These are phyloP conservation scores for Sphaerobolus stellatus DNA, from an alignment of 1,284 basidiomycete genomes.

Conservation along the genomic window DNA sequence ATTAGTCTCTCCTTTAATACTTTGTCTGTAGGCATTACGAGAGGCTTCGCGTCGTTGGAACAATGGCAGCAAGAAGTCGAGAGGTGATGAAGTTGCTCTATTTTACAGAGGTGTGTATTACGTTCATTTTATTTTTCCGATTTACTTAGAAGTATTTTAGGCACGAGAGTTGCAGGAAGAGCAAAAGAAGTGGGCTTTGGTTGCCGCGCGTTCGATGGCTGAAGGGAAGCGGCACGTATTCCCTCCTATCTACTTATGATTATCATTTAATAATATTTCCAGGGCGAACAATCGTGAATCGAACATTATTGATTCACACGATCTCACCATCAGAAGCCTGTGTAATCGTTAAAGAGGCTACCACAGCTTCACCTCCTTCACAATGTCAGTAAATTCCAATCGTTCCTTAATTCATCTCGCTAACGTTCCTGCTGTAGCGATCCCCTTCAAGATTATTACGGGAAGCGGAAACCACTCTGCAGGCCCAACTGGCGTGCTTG, in stretches of 20 bases:
- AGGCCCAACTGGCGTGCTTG: conserved; percentile 62
- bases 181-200: conserved; percentile 53
- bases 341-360: conserved; percentile 59
- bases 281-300: conserved; percentile 41
- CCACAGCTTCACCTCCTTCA: conserved; percentile 44
- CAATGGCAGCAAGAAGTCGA: conserved; percentile 50
- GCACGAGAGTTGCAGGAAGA: conserved; percentile 62
- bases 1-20: background rate
- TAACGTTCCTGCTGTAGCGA: conserved; percentile 35
- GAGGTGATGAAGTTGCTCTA: conserved; percentile 66
- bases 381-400: too few relatives aligned
- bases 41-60: conserved; percentile 70
- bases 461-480: conserved; percentile 70
- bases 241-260: background rate
- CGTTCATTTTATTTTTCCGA: conserved; percentile 17
- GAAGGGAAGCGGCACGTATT: conserved; percentile 52
- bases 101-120: conserved; percentile 66
- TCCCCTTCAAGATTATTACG: conserved; percentile 68
- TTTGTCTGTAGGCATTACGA: conserved; percentile 45
- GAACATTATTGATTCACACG: conserved; percentile 68
- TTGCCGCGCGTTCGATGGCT: conserved; percentile 59
- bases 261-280: conserved; percentile 4
- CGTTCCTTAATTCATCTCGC: background rate
- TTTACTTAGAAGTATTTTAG: conserved; percentile 30
- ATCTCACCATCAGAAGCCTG: conserved; percentile 65